Evolutionary conservation across 306 rosid species (phyloP).

Genomic region (Abrus precatorius): DNA sequence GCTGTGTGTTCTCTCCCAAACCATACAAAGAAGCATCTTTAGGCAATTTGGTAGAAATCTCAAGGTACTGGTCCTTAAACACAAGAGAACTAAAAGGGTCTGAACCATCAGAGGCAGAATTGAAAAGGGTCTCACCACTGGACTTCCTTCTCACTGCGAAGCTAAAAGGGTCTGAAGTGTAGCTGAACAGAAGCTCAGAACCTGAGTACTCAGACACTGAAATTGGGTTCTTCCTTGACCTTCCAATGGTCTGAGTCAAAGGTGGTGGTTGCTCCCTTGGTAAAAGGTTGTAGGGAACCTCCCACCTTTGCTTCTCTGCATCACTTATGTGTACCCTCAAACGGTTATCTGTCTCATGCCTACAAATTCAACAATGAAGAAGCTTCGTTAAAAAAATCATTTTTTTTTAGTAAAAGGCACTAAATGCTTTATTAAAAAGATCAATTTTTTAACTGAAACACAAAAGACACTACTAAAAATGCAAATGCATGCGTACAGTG

Average conservation of each 20-base stretch:
- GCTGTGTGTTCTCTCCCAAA: conserved; percentile 92
- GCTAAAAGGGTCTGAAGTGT: conserved; percentile 79
- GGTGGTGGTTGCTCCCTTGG: conserved; percentile 82
- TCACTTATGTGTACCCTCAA: conserved; percentile 90
- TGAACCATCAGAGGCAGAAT: conserved; percentile 60
- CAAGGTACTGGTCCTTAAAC: conserved; percentile 93
- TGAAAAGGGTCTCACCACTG: conserved; percentile 79
- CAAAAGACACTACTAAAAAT: not conserved
- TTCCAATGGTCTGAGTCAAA: conserved; percentile 56
- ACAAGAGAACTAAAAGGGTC: conserved; percentile 72
- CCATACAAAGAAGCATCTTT: conserved; percentile 85
- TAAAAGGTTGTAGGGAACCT: conserved; percentile 84
- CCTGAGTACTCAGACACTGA: conserved; percentile 71
- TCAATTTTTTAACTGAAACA: not conserved
- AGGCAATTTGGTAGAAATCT: conserved; percentile 85
- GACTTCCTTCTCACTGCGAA: conserved; percentile 80
- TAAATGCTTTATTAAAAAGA: not conserved
- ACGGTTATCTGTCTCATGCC: conserved; percentile 86
- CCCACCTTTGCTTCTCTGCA: conserved; percentile 86
- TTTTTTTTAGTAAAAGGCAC: too few species aligned
- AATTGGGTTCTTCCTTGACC: conserved; percentile 52
- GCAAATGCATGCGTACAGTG: not conserved
- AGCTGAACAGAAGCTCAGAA: conserved; percentile 73
- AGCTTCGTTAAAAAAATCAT: not conserved
- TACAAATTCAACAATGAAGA: conserved; percentile 41